Evolutionary conservation across 2,329 filamentous ascomycete genomes (phyloP), one percentile per base, ranked within the genome.

Genomic region (Chaetomium sp.): DNA sequence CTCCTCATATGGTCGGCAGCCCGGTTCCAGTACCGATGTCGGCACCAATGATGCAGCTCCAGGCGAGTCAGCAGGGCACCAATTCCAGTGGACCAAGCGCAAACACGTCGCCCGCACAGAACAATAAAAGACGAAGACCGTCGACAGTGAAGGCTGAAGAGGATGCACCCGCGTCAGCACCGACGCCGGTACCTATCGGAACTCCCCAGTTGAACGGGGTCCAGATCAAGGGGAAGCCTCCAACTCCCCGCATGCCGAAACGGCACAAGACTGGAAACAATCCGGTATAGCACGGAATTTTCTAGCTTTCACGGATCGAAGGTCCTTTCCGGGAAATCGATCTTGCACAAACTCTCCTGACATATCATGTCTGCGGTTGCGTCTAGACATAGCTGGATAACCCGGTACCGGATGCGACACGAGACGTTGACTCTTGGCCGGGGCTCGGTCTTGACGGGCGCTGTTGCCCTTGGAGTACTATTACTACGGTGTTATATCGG

Each of bases 31-130:
- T 83, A 19, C 80, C 83, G 60, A 87, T 88, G 82, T 85, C 87
- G 74, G 85, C 86, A 59, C 87, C 87, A 25, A 81, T 81, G 67
- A 90, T 90, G 87, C 85, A 87, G 74, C 78, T 87, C 66, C 87
- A 90, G 73, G 85, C 86, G 68, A 89, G 87, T 73, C 87, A 89
- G 74, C 87, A 90, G 73, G 87, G 87, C 47, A 88, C 87, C 35
- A 86, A 79, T 74, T 89, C 87, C 10, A 87, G 85, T 73, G 87
- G 86, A 1, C 86, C 86, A 7, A 89, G 86, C 72, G 86, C 87
- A 63, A 90, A 89, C 76, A 90, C 87, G 5, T 87, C 85, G 35
- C 86, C 86, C 7, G 69, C 70, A 4, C 72, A 47, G 81, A 83
- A 27, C 38, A 86, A 86, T 69, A 87, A 87, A 75, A 79, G 85